Evolutionary conservation across 345 rosid genomes (phyloP).

Genomic region (Bruguiera parviflora): DNA sequence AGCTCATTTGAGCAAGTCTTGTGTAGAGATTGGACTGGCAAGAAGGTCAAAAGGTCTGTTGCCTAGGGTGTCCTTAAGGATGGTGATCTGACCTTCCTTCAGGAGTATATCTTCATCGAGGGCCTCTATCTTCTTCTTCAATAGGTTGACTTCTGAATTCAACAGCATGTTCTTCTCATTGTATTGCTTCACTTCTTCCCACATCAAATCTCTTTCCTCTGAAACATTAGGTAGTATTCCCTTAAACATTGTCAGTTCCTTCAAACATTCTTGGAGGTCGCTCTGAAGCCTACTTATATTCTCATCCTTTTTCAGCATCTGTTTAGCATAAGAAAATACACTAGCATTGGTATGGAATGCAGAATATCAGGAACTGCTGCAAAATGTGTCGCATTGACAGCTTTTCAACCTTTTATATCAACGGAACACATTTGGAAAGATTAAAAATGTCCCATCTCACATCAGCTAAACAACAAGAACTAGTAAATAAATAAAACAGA

Average conservation of each 20-base stretch:
- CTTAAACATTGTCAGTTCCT: constrained; percentile 45
- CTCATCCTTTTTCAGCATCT: constrained; percentile 86
- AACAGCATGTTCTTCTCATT: constrained; percentile 82
- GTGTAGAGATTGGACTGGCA: constrained; percentile 45
- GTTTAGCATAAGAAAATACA: constrained; percentile 13
- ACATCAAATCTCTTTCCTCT: constrained; percentile 74
- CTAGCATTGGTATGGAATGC: background rate
- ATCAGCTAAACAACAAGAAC: too few relatives aligned
- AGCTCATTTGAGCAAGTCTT: constrained; percentile 27
- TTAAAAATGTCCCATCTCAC: too few relatives aligned
- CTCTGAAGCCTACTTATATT: constrained; percentile 42
- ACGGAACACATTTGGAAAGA: too few relatives aligned
- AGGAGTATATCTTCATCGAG: constrained; percentile 73
- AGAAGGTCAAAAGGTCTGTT: constrained; percentile 55
- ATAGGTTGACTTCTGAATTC: constrained; percentile 56
- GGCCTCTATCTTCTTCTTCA: constrained; percentile 65
- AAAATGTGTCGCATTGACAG: background rate
- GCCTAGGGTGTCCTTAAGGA: constrained; percentile 67
- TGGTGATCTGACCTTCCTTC: constrained; percentile 92
- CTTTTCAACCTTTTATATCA: too few relatives aligned
- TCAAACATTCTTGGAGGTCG: constrained; percentile 59
- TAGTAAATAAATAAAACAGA: too few relatives aligned
- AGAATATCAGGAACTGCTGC: background rate
- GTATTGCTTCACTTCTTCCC: constrained; percentile 77
- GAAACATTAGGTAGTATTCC: constrained; percentile 65